Conservation (phyloP, 257 asterid species). For the Nicotiana noctiflora region DNA sequence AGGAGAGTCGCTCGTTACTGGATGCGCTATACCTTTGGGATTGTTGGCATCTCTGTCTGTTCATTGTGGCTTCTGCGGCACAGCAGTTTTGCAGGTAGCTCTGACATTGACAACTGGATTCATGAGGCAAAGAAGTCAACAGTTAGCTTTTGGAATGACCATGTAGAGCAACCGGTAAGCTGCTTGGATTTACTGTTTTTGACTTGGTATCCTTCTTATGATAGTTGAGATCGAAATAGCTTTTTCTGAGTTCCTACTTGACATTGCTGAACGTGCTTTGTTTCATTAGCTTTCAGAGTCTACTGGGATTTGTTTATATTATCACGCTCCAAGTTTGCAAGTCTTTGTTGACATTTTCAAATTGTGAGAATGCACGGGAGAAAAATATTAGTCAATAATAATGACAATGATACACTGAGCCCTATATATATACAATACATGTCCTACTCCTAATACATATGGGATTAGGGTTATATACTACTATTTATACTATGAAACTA, state of each 20-base stretch:
- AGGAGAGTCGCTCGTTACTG: slow-evolving; percentile 62
- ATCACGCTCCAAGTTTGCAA: not conserved
- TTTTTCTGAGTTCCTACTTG: not conserved
- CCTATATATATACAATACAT: too few relatives aligned
- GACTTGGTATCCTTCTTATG: not conserved
- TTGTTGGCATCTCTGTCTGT: slow-evolving; percentile 57
- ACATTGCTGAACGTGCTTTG: not conserved
- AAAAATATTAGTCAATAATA: too few relatives aligned
- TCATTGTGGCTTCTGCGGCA: slow-evolving; percentile 95
- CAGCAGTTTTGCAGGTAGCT: slow-evolving; percentile 81
- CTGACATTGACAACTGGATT: slow-evolving; percentile 91
- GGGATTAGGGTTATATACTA: too few relatives aligned
- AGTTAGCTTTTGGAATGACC: slow-evolving; percentile 74
- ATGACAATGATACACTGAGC: too few relatives aligned
- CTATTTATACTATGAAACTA: too few relatives aligned
- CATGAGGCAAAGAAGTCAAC: slow-evolving; percentile 76
- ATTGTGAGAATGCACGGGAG: too few relatives aligned
- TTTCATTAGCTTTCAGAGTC: not conserved
- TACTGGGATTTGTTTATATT: not conserved
- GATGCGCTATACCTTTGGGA: slow-evolving; percentile 77
- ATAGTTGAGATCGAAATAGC: too few relatives aligned
- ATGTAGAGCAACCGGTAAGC: slow-evolving; percentile 93
- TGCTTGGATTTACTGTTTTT: not conserved
- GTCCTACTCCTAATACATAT: too few relatives aligned
- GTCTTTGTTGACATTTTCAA: not conserved